Evolutionary conservation across 2,329 filamentous ascomycete genomes (phyloP).

Genomic region (Elsinoe arachidis): DNA sequence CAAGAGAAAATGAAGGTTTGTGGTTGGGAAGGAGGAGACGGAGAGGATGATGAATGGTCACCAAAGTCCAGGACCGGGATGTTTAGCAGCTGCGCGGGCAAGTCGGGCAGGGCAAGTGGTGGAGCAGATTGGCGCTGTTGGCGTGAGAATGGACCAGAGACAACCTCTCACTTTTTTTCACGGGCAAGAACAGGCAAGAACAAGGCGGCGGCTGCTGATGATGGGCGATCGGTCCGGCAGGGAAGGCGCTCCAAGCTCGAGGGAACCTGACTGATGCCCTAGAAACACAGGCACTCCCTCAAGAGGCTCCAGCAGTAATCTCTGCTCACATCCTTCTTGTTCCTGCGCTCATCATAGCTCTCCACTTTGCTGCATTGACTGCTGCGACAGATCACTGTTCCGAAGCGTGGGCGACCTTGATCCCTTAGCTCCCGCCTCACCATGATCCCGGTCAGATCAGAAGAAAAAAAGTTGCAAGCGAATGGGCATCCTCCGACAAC

Average conservation of each 20-base stretch:
- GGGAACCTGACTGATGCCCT: too few species aligned
- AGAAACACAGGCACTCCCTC: too few species aligned
- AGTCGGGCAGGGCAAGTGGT: neutral
- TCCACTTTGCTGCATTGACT: neutral
- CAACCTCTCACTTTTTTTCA: neutral
- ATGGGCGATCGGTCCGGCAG: neutral
- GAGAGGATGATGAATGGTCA: neutral
- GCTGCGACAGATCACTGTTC: too few species aligned
- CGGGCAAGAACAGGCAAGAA: neutral
- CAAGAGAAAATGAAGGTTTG: neutral
- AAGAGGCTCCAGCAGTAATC: too few species aligned
- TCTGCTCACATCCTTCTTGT: neutral
- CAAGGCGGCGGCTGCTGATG: neutral
- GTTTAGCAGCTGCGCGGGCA: neutral
- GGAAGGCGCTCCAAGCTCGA: too few species aligned
- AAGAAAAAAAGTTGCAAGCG: conserved; percentile 3
- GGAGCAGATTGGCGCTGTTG: neutral
- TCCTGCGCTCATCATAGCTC: neutral
- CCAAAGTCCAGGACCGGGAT: neutral
- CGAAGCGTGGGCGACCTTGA: neutral
- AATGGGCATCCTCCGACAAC: neutral
- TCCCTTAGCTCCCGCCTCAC: neutral
- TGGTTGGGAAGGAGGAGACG: neutral
- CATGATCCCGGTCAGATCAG: conserved; percentile 7
- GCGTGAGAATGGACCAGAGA: neutral